Evolutionary conservation across 2,329 filamentous ascomycete genomes (phyloP).

Genomic region (Penicillium capsulatum): DNA sequence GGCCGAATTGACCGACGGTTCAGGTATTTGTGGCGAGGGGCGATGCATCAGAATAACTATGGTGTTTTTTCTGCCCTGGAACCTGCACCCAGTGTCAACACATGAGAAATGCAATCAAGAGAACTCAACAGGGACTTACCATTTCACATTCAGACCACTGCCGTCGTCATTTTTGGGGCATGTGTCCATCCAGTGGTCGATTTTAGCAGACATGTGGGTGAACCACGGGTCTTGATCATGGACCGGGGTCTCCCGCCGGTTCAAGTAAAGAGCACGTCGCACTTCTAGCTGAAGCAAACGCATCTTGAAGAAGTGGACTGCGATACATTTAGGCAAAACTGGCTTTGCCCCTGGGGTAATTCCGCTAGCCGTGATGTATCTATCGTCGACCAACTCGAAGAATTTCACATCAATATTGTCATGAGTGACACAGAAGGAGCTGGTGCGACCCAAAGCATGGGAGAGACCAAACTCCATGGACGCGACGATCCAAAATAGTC

Average conservation of each 20-base stretch:
- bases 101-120: background rate
- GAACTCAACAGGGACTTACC: conserved; percentile 52
- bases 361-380: conserved; percentile 72
- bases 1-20: conserved; percentile 75
- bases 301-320: conserved; percentile 94
- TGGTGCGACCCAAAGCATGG: conserved; percentile 81
- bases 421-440: conserved; percentile 73
- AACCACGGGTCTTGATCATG: conserved; percentile 88
- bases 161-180: conserved; percentile 68
- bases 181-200: conserved; percentile 73
- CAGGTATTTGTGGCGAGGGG: conserved; percentile 86
- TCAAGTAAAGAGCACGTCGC: conserved; percentile 77
- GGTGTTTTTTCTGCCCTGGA: conserved; percentile 69
- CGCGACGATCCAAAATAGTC: conserved; percentile 81
- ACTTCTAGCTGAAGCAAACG: conserved; percentile 83
- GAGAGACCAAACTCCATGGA: conserved; percentile 87
- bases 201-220: conserved; percentile 68
- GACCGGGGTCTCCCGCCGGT: conserved; percentile 70
- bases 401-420: conserved; percentile 83
- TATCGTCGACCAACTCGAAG: conserved; percentile 76
- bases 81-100: conserved; percentile 41
- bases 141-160: conserved; percentile 70
- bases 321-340: conserved; percentile 78
- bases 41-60: conserved; percentile 86
- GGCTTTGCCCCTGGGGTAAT: conserved; percentile 65